Percentiles rank a stretch among this genome's conserved stretches.
These are phyloP conservation scores for Polysphondylium violaceum DNA, from an alignment of 78 protist species.

Conservation along the genomic window DNA sequence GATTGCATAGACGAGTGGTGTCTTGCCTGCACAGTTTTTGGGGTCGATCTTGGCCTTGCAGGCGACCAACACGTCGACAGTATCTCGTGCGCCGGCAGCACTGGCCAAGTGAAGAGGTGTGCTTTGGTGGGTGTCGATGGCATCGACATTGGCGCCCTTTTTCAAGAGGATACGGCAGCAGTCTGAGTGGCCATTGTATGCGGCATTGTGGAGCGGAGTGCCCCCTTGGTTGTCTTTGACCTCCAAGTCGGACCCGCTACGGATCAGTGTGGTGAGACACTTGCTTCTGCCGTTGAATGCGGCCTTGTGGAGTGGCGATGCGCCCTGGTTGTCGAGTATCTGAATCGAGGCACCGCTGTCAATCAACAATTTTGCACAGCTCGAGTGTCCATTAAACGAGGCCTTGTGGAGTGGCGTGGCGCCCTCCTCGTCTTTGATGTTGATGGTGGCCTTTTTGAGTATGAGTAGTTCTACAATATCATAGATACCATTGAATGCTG, in stretches of 20 bases:
- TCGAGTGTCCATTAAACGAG: conserved; percentile 69
- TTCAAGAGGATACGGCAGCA: conserved; percentile 57
- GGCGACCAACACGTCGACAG: conserved; percentile 43
- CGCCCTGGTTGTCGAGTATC: conserved; percentile 70
- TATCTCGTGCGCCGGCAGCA: conserved; percentile 77
- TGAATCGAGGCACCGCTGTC: conserved; percentile 72
- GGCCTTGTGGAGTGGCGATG: conserved; percentile 84
- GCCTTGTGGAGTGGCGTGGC: conserved; percentile 84
- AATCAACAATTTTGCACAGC: conserved; percentile 51
- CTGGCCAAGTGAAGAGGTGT: conserved; percentile 82
- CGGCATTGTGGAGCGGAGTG: conserved; percentile 84
- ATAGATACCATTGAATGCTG: conserved; percentile 72
- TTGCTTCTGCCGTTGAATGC: conserved; percentile 73
- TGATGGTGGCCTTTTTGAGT: conserved; percentile 26
- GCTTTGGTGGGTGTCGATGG: conserved; percentile 68
- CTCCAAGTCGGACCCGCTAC: conserved; percentile 62
- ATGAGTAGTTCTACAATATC: conserved; percentile 69
- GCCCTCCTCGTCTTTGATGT: conserved; percentile 76
- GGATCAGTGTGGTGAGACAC: conserved; percentile 63
- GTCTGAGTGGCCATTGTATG: conserved; percentile 79
- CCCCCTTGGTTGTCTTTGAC: conserved; percentile 83
- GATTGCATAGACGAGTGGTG: conserved; percentile 65
- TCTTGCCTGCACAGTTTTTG: conserved; percentile 77
- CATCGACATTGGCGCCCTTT: conserved; percentile 70
- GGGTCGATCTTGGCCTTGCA: conserved; percentile 52